Base-by-base conservation (phyloP, 257 asterid genomes). In the Scutellaria baicalensis region DNA sequence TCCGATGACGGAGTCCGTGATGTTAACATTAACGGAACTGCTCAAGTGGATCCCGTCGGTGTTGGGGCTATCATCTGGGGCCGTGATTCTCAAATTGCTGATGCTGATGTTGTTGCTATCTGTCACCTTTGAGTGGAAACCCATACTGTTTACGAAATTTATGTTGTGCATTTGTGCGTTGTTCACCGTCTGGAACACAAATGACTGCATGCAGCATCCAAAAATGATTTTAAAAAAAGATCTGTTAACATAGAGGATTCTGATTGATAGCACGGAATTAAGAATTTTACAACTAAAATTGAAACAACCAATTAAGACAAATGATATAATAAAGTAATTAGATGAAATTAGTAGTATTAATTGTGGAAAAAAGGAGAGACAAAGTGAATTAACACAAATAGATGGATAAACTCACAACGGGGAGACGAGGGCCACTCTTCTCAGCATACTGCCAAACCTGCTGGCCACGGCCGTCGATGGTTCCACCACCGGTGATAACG, bases 1-100 rank as follows among this genome's bases (percentile, higher is more conserved):
- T 17, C 85, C 91, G 6, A 89, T 82, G 20, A 51, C 3, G 10
- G 70, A 58, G 27, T 82, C 79, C 0, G 84, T 74, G 8, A 89
- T 13, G 38, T 73, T 81, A 16, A 85, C 64, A 8, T 70, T 76
- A 0, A 6, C 13, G 2, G 89, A 61, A 1, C 68, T 60, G 77
- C 88, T 84, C 6, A 84, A 5, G 52, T 85, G 89, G 45, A 81
- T n/a, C 9, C 96, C 96, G 54, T 89, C 95, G 0, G 96, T 87
- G 81, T 84, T 82, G 6, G 96, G 96, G 67, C 96, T 89, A 1
- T 69, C 48, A 0, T 5, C 78, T 0, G 95, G 95, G 1, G 95
- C 89, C 1, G 54, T 68, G 11, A 89, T 81, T 13, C 20, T 65
- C 10, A 89, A 9, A 9, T 82, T 60, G 3, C 58, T 40, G 0